Evolutionary conservation across 2,329 filamentous ascomycete species (phyloP).

Genomic region (Alternaria sp.): DNA sequence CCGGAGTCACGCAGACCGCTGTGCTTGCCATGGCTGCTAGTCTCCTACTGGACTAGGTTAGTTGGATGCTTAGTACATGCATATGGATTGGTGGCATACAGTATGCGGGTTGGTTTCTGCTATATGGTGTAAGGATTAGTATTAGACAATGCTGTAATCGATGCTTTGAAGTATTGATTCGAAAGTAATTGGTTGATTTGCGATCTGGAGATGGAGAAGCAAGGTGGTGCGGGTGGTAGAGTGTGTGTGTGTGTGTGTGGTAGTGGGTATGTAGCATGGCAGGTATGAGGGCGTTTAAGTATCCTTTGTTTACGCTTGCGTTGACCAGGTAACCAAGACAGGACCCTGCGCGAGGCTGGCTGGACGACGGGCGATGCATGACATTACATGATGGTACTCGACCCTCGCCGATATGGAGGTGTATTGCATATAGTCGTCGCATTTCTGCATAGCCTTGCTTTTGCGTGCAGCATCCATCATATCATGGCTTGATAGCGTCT

Average conservation of each 20-base stretch:
- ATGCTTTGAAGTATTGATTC: conserved; percentile 53
- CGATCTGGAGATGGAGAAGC: conserved; percentile 28
- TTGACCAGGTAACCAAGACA: conserved; percentile 43
- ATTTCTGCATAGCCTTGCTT: conserved; percentile 12
- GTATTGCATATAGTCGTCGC: conserved; percentile 9
- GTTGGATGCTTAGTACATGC: conserved; percentile 16
- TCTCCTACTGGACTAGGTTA: conserved; percentile 36
- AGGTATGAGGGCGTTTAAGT: conserved; percentile 44
- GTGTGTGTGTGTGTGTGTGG: conserved; percentile 22
- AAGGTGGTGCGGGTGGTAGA: conserved; percentile 25
- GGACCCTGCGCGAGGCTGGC: conserved; percentile 25
- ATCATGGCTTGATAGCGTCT: background rate
- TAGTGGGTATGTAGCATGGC: conserved; percentile 28
- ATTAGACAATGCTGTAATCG: conserved; percentile 52
- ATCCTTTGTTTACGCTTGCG: conserved; percentile 47
- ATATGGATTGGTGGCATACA: conserved; percentile 33
- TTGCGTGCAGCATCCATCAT: background rate
- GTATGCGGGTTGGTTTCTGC: conserved; percentile 39
- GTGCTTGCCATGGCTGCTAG: conserved; percentile 76
- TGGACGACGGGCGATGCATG: conserved; percentile 29
- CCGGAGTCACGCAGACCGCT: conserved; percentile 79
- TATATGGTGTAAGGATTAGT: conserved; percentile 49
- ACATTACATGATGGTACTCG: conserved; percentile 38
- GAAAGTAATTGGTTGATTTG: conserved; percentile 35
- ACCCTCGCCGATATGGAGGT: conserved; percentile 21